Evolutionary conservation across 371 early-diverging fungal genomes (phyloP), one percentile per base, ranked within the genome.

Genomic region (Amoeboaphelidium protococcarum): DNA sequence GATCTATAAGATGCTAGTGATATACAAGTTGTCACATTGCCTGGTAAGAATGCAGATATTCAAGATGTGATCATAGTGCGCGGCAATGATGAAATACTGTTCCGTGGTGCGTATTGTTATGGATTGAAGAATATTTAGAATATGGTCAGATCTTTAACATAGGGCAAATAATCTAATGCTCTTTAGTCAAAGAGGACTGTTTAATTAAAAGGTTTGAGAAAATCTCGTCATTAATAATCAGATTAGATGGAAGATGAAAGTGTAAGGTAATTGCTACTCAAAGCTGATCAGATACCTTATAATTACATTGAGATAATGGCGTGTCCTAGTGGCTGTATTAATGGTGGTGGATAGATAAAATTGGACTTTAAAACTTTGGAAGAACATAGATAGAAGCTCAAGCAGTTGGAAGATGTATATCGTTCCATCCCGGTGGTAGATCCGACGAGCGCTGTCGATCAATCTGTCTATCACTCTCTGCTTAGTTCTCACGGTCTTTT

Each of bases 291-390:
- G 44, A 65, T 69, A 20, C 58, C 58, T 0, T 86, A 79, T 57
- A 77, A 90, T 53, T 95, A 76, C 55, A 79, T 91, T 0, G 94
- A 95, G 55, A 82, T 95, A n/a, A 86, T 86, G 87, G 90, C 90
- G 4, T 89, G 90, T 58, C 90, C 90, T 0, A 69, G 72, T 41
- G 86, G 81, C 37, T 89, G 90, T 62, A 76, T 80, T 48, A 85
- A 86, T 55, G 90, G 90, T 10, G 90, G 87, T 24, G 90, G 90
- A 2, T 87, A 89, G 54, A 50, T 80, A 23, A 61, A 67, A 41
- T 53, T 64, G 22, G 61, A 54, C 41, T n/a, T n/a, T n/a, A n/a
- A n/a, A n/a, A n/a, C n/a, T n/a, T n/a, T n/a, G n/a, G n/a, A n/a
- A n/a, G n/a, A n/a, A n/a, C n/a, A n/a, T n/a, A n/a, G n/a, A n/a